phyloP scores from a whole-genome alignment of 352 stramenopile species.

The Aphanomyces euteiches region DNA sequence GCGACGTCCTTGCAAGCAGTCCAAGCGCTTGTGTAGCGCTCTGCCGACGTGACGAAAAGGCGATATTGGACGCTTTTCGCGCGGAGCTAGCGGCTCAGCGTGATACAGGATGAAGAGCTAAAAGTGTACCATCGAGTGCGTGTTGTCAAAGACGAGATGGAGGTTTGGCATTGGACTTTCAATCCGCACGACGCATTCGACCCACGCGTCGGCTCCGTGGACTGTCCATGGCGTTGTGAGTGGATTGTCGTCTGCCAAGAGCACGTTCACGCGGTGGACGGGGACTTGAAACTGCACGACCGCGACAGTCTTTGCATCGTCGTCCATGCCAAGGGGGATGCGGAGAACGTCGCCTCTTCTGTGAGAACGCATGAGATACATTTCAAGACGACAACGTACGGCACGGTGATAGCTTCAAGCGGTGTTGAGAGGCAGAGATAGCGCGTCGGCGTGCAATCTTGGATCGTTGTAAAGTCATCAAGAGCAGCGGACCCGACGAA shows the following conservation, averaged over 20 bases:
- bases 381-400: not conserved
- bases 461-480: constrained; percentile 13
- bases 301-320: not conserved
- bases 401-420: not conserved
- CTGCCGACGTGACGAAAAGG: constrained; percentile 30
- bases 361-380: not conserved
- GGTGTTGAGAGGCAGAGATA: constrained; percentile 1
- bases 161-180: constrained; percentile 28
- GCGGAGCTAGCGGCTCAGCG: constrained; percentile 25
- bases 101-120: not conserved
- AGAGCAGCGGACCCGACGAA: not conserved
- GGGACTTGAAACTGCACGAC: constrained; percentile 6
- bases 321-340: not conserved
- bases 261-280: not conserved
- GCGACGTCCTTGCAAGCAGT: constrained; percentile 58
- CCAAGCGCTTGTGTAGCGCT: constrained; percentile 49
- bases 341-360: not conserved
- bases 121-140: constrained; percentile 47
- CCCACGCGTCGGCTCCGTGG: constrained; percentile 45
- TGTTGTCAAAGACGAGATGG: constrained; percentile 60
- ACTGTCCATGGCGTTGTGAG: constrained; percentile 18
- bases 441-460: constrained; percentile 14
- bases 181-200: constrained; percentile 46
- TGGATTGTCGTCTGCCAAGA: not conserved
- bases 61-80: constrained; percentile 56